Percentiles rank a stretch among this genome's conserved stretches.
phyloP scores from a whole-genome alignment of 345 rosid genomes.

The Eucalyptus leucophloia region DNA sequence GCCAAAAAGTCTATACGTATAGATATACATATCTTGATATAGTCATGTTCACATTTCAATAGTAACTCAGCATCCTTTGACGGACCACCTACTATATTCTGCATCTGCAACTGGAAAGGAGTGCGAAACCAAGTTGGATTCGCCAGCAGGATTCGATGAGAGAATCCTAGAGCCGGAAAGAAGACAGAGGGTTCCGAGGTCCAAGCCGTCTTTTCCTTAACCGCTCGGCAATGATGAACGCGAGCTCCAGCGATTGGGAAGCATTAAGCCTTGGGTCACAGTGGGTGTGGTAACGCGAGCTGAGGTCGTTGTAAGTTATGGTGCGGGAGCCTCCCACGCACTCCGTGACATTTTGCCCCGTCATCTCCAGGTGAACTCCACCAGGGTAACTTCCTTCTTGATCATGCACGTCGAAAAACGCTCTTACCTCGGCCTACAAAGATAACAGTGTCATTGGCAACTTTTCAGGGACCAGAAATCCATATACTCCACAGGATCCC shows the following conservation, averaged over 20 bases:
- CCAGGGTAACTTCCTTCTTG: slow-evolving; percentile 26
- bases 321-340: slow-evolving; percentile 26
- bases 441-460: not conserved
- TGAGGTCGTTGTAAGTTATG: slow-evolving; percentile 20
- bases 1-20: not conserved
- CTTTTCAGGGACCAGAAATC: not conserved
- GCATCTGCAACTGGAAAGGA: not conserved
- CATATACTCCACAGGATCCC: not conserved
- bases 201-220: slow-evolving; percentile 11
- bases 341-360: slow-evolving; percentile 25
- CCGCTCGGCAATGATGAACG: slow-evolving; percentile 21
- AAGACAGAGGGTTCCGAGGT: not conserved
- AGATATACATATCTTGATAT: not conserved
- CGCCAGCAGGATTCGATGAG: fast-evolving
- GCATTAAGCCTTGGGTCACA: slow-evolving; percentile 30
- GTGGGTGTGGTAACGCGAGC: slow-evolving; percentile 25
- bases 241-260: slow-evolving; percentile 29
- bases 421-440: slow-evolving; percentile 17
- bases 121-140: not conserved
- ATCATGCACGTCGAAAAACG: slow-evolving; percentile 29
- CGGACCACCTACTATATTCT: not conserved
- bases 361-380: slow-evolving; percentile 31
- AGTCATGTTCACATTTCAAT: not conserved
- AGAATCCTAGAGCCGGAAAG: not conserved
- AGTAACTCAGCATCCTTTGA: not conserved